These are phyloP conservation scores for Pyrrhoderma noxium DNA, from an alignment of 1,284 basidiomycete genomes.

Conservation along the genomic window DNA sequence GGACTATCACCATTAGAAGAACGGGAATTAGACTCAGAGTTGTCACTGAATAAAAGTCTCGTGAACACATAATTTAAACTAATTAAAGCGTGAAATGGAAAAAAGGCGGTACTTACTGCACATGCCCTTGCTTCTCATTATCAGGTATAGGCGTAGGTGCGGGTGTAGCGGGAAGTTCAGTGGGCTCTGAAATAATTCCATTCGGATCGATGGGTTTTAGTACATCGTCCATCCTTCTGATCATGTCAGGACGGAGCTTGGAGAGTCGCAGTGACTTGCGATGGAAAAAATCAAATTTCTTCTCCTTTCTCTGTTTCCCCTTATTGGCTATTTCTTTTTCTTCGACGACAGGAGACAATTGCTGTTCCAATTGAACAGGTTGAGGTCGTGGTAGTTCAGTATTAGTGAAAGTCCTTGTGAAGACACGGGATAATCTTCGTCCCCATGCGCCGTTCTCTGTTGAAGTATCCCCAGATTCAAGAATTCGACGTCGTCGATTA, in stretches of 20 bases:
- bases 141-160: background rate
- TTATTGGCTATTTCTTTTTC: background rate
- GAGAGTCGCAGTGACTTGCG: conserved; percentile 6
- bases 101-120: background rate
- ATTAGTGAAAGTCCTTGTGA: background rate
- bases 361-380: no score
- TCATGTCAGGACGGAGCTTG: conserved; percentile 71
- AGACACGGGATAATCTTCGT: conserved; percentile 1
- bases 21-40: no score
- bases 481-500: background rate
- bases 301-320: conserved; percentile 1
- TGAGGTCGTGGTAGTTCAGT: no score
- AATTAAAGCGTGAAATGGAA: no score
- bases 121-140: background rate
- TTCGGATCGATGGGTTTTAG: conserved; percentile 82
- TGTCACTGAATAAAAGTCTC: no score
- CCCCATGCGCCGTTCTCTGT: background rate
- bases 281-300: conserved; percentile 7
- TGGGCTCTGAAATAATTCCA: conserved; percentile 52
- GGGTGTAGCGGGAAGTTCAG: background rate
- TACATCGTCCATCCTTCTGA: conserved; percentile 71
- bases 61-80: no score
- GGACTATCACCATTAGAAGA: no score
- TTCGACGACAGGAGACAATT: background rate
- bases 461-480: no score